These are phyloP conservation scores for Pseudopyricularia cyperi DNA, from an alignment of 2,329 filamentous ascomycete genomes.

Conservation along the genomic window DNA sequence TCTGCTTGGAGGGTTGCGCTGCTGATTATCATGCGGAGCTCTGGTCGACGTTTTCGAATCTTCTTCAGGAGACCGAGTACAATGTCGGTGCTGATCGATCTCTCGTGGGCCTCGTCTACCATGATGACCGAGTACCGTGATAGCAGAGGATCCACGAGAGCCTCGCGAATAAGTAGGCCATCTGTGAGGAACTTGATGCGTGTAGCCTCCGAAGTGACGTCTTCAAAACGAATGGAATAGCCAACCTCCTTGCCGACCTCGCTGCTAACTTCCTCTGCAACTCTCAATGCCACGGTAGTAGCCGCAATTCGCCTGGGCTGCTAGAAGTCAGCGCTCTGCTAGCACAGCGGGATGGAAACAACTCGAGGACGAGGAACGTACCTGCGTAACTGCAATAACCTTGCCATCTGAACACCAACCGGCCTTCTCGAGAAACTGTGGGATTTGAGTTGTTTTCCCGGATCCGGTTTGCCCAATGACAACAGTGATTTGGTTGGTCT, in stretches of 20 bases:
- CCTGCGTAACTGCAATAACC: slow-evolving; percentile 80
- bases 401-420: slow-evolving; percentile 84
- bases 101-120: slow-evolving; percentile 94
- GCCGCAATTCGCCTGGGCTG: slow-evolving; percentile 83
- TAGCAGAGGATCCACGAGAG: slow-evolving; percentile 80
- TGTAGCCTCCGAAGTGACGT: slow-evolving; percentile 74
- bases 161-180: slow-evolving; percentile 80
- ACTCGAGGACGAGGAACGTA: slow-evolving; percentile 26
- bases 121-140: slow-evolving; percentile 92
- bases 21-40: slow-evolving; percentile 79
- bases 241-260: slow-evolving; percentile 83
- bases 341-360: not conserved
- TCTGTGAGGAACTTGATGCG: slow-evolving; percentile 94
- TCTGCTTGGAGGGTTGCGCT: slow-evolving; percentile 90
- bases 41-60: slow-evolving; percentile 64
- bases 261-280: slow-evolving; percentile 80
- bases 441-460: slow-evolving; percentile 91
- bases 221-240: slow-evolving; percentile 86
- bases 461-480: slow-evolving; percentile 90
- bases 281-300: slow-evolving; percentile 75
- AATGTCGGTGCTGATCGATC: slow-evolving; percentile 85
- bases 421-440: slow-evolving; percentile 75
- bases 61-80: slow-evolving; percentile 85
- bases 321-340: not conserved
- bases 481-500: slow-evolving; percentile 73